Base-by-base conservation (phyloP, 192 early-diverging fungal genomes). In the Thoreauomyces humboldtii region DNA sequence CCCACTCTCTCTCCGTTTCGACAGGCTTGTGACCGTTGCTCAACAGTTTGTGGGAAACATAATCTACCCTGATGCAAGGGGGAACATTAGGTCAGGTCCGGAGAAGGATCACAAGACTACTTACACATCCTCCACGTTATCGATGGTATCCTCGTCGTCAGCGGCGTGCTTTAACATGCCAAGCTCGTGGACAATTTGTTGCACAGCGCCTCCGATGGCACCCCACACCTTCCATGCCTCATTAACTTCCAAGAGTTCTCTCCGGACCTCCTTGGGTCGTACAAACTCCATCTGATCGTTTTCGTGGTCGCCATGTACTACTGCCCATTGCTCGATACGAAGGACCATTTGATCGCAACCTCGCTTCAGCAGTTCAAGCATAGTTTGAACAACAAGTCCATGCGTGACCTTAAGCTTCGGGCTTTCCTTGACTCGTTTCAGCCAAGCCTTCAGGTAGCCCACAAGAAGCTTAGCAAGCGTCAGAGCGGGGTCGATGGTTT, bases 191-290 rank as follows among this genome's bases (percentile, higher is more conserved):
- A 72, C 57, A 44, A 74, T 35, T 36, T 72, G 65, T 34, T 65
- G 54, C 21, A 78, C 61, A 14, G 48, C 33, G 1, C 72, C 76
- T 7, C 72, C 76, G 21, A 78, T 17, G 7, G 62, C 59, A 32
- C 72, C 76, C 68, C 68, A 71, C 4, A 78, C 57, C 17, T 42
- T 43, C 76, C 76, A 78, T 15, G 59, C 76, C 45, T 36, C 61
- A 46, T 65, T 72, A 4, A 74, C 53, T 15, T 74, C 67, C 1
- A 57, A 47, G 24, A 73, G 12, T 27, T 28, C 29, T 19, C 24
- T 32, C 2, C 61, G 59, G 14, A 56, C 53, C 27, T 57, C 41
- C 35, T 32, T 25, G 31, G 45, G 11, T 5, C 14, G 25, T 17
- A 44, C 31, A n/a, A 36, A 33, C 19, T 74, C 62, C 25, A 50